Evolutionary conservation across 2,329 filamentous ascomycete genomes (phyloP), one percentile per base, ranked within the genome.

Genomic region (Beauveria sp.): DNA sequence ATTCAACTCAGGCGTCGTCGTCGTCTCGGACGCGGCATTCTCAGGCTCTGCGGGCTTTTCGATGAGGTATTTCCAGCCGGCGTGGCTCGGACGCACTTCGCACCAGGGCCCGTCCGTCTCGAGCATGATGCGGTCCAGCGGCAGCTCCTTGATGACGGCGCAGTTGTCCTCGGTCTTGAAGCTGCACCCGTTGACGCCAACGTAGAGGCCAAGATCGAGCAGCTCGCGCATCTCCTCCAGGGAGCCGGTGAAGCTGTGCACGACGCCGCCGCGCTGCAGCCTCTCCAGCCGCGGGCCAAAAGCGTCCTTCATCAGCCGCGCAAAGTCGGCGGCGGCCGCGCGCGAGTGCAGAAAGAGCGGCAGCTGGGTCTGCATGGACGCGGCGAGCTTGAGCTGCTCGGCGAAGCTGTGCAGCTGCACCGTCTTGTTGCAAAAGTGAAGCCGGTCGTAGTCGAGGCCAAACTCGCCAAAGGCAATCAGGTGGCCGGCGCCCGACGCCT

Each of bases 31-130:
- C 22, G 44, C 28, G 16, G n/a, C 24, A 8, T 9, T 7, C 16
- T 20, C 20, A 2, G 44, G 14, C 40, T 37, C 14, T 3, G 1
- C 66, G 2, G n/a, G 59, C 66, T 74, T 76, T 61, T 74, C 73
- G 4, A 84, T 72, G 12, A 85, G 74, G 65, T 88, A 89, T 73
- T 88, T 88, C 68, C 88, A 90, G 2, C 91, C 91, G 34, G 92
- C 92, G 75, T 99, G 93, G 34, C 85, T 91, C 1, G 92, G 88
- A 26, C 94, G 81, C 62, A 99, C 93, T 73, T 99, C 94, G 70
- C 94, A 99, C 90, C 94, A 99, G 3, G 94, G 94, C 2, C 94
- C 94, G 71, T 99, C 94, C 0, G 94, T 99, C 80, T 99, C 94
- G 53, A 99, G 85, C 82, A 97, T 96, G 59, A 99, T 74, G 52